A percentile compares a stretch with the other conserved stretches of the same genome.
These are phyloP conservation scores for Aureobasidium sp. DNA, from an alignment of 2,329 filamentous ascomycete species.

Conservation along the genomic window DNA sequence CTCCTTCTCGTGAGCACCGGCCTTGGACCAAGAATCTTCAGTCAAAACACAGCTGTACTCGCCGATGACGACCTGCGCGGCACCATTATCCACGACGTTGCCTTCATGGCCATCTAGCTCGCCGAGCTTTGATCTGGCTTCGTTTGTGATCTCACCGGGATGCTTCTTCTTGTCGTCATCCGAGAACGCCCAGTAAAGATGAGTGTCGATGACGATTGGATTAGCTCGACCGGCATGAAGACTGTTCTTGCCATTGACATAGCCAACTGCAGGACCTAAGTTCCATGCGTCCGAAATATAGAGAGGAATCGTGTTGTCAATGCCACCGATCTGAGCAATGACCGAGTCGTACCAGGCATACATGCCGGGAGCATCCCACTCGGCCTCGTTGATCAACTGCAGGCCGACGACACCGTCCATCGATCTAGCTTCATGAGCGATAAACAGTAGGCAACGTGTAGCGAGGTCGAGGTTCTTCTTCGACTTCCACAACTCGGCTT, in stretches of 20 bases:
- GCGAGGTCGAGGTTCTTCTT: constrained; percentile 39
- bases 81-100: constrained; percentile 43
- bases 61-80: constrained; percentile 47
- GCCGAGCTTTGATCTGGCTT: constrained; percentile 38
- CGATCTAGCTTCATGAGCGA: constrained; percentile 41
- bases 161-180: constrained; percentile 45
- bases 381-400: constrained; percentile 53
- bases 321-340: constrained; percentile 38
- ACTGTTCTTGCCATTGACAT: constrained; percentile 37
- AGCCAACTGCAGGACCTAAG: constrained; percentile 39
- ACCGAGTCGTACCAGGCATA: constrained; percentile 52
- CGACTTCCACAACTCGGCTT: constrained; percentile 47
- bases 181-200: constrained; percentile 54
- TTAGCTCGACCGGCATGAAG: constrained; percentile 27
- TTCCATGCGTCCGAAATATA: constrained; percentile 56
- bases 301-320: constrained; percentile 47
- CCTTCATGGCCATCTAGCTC: constrained; percentile 44
- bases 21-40: constrained; percentile 42
- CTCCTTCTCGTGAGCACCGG: constrained; percentile 29
- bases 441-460: constrained; percentile 43
- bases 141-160: constrained; percentile 46
- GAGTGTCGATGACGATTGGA: constrained; percentile 52
- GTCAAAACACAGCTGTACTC: constrained; percentile 54
- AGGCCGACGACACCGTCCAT: constrained; percentile 47
- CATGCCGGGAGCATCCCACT: constrained; percentile 44